Base-by-base conservation (phyloP, 108 stramenopile species). In the Schizochytrium sp. region DNA sequence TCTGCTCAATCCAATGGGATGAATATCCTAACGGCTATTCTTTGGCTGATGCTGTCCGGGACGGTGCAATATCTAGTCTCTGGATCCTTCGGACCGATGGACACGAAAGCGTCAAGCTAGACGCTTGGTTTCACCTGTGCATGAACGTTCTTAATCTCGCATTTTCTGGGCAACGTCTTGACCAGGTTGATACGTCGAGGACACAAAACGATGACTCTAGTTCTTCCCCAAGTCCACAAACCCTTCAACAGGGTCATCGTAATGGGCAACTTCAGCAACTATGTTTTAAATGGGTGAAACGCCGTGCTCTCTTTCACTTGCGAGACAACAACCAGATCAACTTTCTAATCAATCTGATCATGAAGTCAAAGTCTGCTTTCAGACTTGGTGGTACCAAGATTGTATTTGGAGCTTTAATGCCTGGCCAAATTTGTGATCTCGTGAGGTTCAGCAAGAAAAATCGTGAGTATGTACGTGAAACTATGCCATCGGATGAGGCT, bases 61-160 rank as follows among this genome's bases (percentile, higher is more conserved):
- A 69, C 3, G 64, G 64, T 44, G 44, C 64, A 44, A 44, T 69
- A 38, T 69, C 64, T 12, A 69, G 64, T 2, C 64, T 69, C 12
- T 69, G 64, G 64, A 69, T 69, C 64, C 64, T 69, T 38, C 64
- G 64, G 42, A 69, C 64, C 64, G 64, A 69, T 7, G 64, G 64
- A 38, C 64, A 69, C 15, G 64, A 69, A 3, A 69, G 44, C 28
- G 64, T 69, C 12, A 38, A 69, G 64, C 64, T 69, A 0, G 64
- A 69, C 1, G 64, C 64, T 8, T 69, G 64, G 64, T 69, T 69
- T 15, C 64, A 69, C 15, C 64, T 69, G 64, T 69, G 64, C 64
- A 69, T 69, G 64, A 44, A 38, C 3, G 64, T 69, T 38, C 64
- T 69, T 44, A 15, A 69, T 2, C 3, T 69, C 5, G 64, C 64